Conservation (phyloP, 306 rosid species). For the Trichosanthes truncata region DNA sequence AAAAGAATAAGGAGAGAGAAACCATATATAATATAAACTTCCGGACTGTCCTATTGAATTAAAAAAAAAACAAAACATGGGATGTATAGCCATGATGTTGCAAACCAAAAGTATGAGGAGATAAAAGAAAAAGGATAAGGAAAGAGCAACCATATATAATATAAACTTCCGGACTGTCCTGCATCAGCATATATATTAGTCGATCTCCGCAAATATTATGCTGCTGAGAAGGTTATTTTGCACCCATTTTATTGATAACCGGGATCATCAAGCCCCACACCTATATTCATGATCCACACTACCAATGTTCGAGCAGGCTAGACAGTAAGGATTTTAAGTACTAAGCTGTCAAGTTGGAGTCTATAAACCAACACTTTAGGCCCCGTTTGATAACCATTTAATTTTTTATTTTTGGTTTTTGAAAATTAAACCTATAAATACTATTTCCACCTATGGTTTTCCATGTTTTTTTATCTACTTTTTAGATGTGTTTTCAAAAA, state of each 20-base stretch:
- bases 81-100: neutral
- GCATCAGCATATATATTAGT: neutral
- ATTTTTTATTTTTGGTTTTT: no score
- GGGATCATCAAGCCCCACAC: neutral
- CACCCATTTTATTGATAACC: neutral
- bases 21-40: neutral
- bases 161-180: neutral
- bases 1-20: neutral
- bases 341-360: neutral
- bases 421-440: no score
- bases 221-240: neutral
- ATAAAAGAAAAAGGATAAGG: neutral
- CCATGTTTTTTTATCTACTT: no score
- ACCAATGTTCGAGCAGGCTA: neutral
- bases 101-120: neutral
- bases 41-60: neutral
- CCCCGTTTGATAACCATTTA: no score
- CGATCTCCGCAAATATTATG: neutral
- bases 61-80: no score
- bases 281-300: neutral
- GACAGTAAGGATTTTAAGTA: neutral
- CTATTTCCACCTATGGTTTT: no score
- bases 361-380: neutral
- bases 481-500: no score
- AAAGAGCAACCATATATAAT: neutral